Conservation (phyloP, 2,329 filamentous ascomycete genomes). For the Diaporthe eres region DNA sequence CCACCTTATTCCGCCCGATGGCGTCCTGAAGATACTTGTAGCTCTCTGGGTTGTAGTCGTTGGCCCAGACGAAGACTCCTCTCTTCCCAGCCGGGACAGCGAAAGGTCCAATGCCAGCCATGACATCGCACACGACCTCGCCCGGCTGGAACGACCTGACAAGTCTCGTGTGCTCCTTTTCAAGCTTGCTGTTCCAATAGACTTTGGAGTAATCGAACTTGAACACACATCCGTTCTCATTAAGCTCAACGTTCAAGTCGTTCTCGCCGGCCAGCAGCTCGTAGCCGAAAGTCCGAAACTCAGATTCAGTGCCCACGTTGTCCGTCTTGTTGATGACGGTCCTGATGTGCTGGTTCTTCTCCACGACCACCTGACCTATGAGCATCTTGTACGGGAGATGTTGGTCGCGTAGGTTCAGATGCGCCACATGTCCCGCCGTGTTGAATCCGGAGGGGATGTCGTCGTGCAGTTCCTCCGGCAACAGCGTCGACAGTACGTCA, state of each 20-base stretch:
- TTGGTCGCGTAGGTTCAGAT: constrained; percentile 88
- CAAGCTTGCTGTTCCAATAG: constrained; percentile 96
- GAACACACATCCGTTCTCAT: constrained; percentile 88
- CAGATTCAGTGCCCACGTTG: constrained; percentile 86
- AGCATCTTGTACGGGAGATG: constrained; percentile 89
- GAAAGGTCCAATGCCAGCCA: constrained; percentile 97
- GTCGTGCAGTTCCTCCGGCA: constrained; percentile 84
- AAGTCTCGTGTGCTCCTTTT: constrained; percentile 88
- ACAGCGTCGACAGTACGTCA: constrained; percentile 85
- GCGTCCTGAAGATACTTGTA: constrained; percentile 80
- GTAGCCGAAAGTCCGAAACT: constrained; percentile 93
- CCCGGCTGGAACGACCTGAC: constrained; percentile 83
- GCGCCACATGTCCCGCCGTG: constrained; percentile 90
- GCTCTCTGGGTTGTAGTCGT: constrained; percentile 95
- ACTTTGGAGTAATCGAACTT: constrained; percentile 95
- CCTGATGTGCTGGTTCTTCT: constrained; percentile 86
- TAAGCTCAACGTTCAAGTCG: constrained; percentile 86
- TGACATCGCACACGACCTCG: constrained; percentile 94
- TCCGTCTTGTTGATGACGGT: constrained; percentile 98
- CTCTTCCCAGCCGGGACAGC: constrained; percentile 92
- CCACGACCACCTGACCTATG: constrained; percentile 86
- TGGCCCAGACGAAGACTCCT: constrained; percentile 93
- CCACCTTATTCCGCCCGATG: constrained; percentile 83
- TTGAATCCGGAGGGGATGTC: constrained; percentile 91
- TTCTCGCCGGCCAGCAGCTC: constrained; percentile 88